Conservation (phyloP, 1,284 basidiomycete species). For the Ustanciosporium gigantosporum region DNA sequence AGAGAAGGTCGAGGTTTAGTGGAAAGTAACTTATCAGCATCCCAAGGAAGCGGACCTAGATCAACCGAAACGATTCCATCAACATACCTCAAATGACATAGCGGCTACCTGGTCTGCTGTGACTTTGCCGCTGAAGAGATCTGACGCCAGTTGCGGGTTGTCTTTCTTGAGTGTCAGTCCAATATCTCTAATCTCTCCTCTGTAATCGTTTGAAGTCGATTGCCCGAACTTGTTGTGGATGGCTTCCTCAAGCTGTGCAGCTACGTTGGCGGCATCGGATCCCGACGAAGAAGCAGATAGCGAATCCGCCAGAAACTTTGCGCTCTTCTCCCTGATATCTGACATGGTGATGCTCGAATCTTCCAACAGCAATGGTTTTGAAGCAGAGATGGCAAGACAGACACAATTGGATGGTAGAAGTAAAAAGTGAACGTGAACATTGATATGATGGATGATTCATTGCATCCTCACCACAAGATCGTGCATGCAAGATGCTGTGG, state of each 20-base stretch:
- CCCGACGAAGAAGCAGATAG: conserved; percentile 13
- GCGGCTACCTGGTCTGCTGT: conserved; percentile 11
- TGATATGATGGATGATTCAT: too few species aligned
- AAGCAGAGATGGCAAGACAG: too few species aligned
- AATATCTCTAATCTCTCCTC: conserved; percentile 20
- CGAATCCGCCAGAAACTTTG: conserved; percentile 22
- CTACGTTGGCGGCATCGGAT: conserved; percentile 7
- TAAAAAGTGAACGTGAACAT: too few species aligned
- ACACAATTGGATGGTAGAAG: too few species aligned
- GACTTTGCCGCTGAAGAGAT: conserved; percentile 5
- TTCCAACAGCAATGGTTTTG: too few species aligned
- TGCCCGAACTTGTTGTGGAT: conserved; percentile 16
- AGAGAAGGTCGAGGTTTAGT: too few species aligned
- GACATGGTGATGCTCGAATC: conserved; percentile 10
- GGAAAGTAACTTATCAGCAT: too few species aligned
- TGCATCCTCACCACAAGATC: too few species aligned
- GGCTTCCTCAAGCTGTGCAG: conserved; percentile 25
- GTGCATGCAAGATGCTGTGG: too few species aligned
- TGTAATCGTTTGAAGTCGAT: conserved; percentile 32
- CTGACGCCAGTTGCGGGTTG: conserved; percentile 23
- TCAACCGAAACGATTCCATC: too few species aligned
- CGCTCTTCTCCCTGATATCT: conserved; percentile 27
- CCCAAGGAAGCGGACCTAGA: too few species aligned
- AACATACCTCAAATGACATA: conserved; percentile 24
- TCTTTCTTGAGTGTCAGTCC: conserved; percentile 36